Conservation (phyloP, 2,329 filamentous ascomycete genomes). For the Truncatella angustata region DNA sequence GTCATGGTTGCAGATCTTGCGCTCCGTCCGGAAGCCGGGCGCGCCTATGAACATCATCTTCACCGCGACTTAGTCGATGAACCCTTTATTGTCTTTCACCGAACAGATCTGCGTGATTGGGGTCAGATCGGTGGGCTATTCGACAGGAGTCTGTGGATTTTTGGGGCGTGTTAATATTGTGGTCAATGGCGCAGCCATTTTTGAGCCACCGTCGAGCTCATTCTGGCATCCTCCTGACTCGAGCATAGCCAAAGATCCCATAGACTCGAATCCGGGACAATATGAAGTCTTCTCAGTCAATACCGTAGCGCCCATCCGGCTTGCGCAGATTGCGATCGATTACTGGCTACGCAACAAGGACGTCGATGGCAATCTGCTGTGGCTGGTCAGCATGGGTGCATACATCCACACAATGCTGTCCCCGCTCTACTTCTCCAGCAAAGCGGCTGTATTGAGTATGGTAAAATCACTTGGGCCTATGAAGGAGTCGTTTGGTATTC, state of each 20-base stretch:
- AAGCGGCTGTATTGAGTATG: slow-evolving; percentile 23
- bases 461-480: slow-evolving; percentile 24
- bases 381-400: slow-evolving; percentile 24
- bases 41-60: slow-evolving; percentile 14
- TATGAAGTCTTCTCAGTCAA: slow-evolving; percentile 22
- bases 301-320: slow-evolving; percentile 18
- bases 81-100: slow-evolving; percentile 9
- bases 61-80: background rate
- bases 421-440: slow-evolving; percentile 29
- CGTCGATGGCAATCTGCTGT: slow-evolving; percentile 24
- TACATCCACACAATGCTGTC: slow-evolving; percentile 28
- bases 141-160: slow-evolving; percentile 15
- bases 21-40: slow-evolving; percentile 21
- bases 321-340: slow-evolving; percentile 23
- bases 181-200: slow-evolving; percentile 16
- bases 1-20: slow-evolving; percentile 24
- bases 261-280: slow-evolving; percentile 13
- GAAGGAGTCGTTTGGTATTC: slow-evolving; percentile 30
- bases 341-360: slow-evolving; percentile 26
- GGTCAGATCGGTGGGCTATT: slow-evolving; percentile 23
- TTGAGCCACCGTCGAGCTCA: slow-evolving; percentile 19
- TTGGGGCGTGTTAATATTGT: slow-evolving; percentile 16
- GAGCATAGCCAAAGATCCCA: slow-evolving; percentile 14
- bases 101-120: slow-evolving; percentile 19
- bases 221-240: slow-evolving; percentile 23